phyloP scores from a whole-genome alignment of 176 grass and related monocot species.

The barley (Hordeum vulgare) region DNA sequence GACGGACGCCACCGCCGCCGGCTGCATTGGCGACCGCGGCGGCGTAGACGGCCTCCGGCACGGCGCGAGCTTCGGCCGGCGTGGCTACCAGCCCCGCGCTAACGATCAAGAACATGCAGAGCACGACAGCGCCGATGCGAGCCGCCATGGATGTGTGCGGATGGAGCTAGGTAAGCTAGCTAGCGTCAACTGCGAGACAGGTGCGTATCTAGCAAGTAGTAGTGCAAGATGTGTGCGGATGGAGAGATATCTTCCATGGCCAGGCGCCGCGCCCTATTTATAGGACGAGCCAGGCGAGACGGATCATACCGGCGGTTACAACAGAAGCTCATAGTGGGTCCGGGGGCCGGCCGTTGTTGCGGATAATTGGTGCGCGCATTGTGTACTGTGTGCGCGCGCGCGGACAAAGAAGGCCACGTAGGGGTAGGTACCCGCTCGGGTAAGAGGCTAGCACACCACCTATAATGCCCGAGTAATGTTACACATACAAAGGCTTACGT shows the following conservation, averaged over 20 bases:
- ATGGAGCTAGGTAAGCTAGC: background rate
- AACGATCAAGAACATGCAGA: conserved; percentile 19
- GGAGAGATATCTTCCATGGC: background rate
- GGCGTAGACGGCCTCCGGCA: background rate
- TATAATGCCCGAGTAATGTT: no score
- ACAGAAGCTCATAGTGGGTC: background rate
- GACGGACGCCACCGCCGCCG: background rate
- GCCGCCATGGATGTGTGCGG: conserved; percentile 14
- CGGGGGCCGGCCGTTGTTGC: background rate
- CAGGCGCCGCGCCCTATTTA: conserved; percentile 29
- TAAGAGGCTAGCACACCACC: no score
- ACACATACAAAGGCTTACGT: no score
- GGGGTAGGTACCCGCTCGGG: no score
- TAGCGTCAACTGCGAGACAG: background rate
- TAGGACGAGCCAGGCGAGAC: background rate
- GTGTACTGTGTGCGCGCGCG: no score
- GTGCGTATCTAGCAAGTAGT: background rate
- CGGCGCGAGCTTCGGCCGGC: conserved; percentile 8
- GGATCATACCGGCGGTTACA: background rate
- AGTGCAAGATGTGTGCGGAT: background rate
- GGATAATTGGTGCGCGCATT: conserved; percentile 34
- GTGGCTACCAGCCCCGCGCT: conserved; percentile 13
- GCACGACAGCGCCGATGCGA: conserved; percentile 15
- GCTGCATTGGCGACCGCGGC: background rate
- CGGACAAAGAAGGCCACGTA: conserved; percentile 3